phyloP scores from a whole-genome alignment of 176 grass and related monocot species.

The Zea mays region Zm-B73-REFERENCE-NAM-5.0 NC_050102.1:182299001-182299500 shows the following conservation, averaged over 20 bases:
- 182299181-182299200: conserved; percentile 79
- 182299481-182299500: not conserved
- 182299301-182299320: not conserved
- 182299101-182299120: not conserved
- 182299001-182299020: conserved; percentile 63
- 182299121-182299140: conserved; percentile 67
- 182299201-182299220: conserved; percentile 62
- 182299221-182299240: conserved; percentile 88
- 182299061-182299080: not conserved
- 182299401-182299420: not conserved
- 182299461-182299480: not conserved
- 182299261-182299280: conserved; percentile 69
- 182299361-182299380: not conserved
- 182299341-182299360: not conserved
- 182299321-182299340: not conserved
- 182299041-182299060: not conserved
- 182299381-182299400: not conserved
- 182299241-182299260: conserved; percentile 75
- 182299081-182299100: not conserved
- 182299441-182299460: not conserved
- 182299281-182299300: conserved; percentile 7
- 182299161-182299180: conserved; percentile 92
- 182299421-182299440: not conserved
- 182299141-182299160: conserved; percentile 96
- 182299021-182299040: not conserved